phyloP scores from a whole-genome alignment of 169 alveolate species.

The Plasmodium cynomolgi region DNA sequence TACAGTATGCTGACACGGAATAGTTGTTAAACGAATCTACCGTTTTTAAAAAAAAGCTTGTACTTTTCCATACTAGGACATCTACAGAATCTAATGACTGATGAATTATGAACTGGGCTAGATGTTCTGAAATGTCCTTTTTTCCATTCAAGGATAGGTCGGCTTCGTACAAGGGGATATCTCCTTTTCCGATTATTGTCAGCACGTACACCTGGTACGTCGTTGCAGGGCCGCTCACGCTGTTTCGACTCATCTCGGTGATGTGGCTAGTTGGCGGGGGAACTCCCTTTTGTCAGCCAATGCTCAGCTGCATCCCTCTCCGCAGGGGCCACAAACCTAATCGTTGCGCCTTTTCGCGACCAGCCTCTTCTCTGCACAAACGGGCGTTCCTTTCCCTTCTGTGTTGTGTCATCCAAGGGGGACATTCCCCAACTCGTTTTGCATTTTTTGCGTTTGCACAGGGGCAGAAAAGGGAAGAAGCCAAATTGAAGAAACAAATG shows the following conservation, averaged over 20 bases:
- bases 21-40: conserved; percentile 89
- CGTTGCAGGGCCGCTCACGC: not conserved
- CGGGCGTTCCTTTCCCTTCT: not conserved
- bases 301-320: not conserved
- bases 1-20: conserved; percentile 90
- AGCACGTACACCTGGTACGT: conserved; percentile 81
- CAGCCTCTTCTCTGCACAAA: not conserved
- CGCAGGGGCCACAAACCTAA: not conserved
- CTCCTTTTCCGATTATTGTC: conserved; percentile 92
- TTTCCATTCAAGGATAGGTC: conserved; percentile 89
- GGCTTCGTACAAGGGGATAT: conserved; percentile 89
- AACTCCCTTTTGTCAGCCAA: not conserved
- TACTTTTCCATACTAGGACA: conserved; percentile 84
- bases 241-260: conserved; percentile 12
- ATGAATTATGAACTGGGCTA: conserved; percentile 90
- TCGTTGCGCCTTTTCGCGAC: not conserved
- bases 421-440: not conserved
- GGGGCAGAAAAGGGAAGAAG: not conserved
- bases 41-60: conserved; percentile 85
- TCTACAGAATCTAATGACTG: conserved; percentile 91
- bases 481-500: no score
- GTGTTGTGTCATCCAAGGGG: not conserved
- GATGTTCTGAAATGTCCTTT: conserved; percentile 89
- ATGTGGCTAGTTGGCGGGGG: not conserved
- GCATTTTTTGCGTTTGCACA: not conserved